These are phyloP conservation scores for Phialocephala sp. DNA, from an alignment of 2,329 filamentous ascomycete species.

Conservation along the genomic window DNA sequence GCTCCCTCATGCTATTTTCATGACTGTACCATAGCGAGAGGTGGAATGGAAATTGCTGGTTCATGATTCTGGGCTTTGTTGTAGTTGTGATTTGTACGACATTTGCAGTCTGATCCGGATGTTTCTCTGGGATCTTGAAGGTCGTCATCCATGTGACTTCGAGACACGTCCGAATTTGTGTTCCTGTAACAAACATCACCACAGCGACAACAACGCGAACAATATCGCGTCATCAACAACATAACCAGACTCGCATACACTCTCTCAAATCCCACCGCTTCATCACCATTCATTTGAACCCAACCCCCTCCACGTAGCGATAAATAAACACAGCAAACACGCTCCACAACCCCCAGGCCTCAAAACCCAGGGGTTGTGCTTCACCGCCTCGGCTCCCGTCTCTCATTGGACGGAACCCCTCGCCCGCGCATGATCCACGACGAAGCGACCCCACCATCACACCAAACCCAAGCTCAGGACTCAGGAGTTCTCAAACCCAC, in stretches of 20 bases:
- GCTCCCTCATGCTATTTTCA: constrained; percentile 5
- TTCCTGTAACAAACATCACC: not conserved
- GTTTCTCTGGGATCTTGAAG: not conserved
- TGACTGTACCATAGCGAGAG: constrained; percentile 9
- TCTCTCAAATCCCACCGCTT: not conserved
- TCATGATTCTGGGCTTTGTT: not conserved
- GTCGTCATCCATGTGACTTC: not conserved
- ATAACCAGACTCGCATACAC: not conserved
- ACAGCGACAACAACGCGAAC: constrained; percentile 2
- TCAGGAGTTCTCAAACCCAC: not conserved
- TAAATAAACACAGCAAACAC: not conserved
- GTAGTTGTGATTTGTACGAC: not conserved
- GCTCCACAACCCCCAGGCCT: not conserved
- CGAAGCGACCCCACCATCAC: constrained; percentile 11
- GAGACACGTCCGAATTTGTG: not conserved
- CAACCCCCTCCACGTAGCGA: not conserved
- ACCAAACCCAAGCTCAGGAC: not conserved
- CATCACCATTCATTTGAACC: not conserved
- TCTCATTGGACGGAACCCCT: not conserved
- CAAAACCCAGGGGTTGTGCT: not conserved
- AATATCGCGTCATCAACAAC: not conserved
- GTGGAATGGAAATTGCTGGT: constrained; percentile 7
- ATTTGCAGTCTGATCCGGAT: not conserved
- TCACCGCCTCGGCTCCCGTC: not conserved
- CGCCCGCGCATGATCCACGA: constrained; percentile 8